Evolutionary conservation across 2,329 filamentous ascomycete genomes (phyloP), one percentile per base, ranked within the genome.

Genomic region (Clarireedia sp.): DNA sequence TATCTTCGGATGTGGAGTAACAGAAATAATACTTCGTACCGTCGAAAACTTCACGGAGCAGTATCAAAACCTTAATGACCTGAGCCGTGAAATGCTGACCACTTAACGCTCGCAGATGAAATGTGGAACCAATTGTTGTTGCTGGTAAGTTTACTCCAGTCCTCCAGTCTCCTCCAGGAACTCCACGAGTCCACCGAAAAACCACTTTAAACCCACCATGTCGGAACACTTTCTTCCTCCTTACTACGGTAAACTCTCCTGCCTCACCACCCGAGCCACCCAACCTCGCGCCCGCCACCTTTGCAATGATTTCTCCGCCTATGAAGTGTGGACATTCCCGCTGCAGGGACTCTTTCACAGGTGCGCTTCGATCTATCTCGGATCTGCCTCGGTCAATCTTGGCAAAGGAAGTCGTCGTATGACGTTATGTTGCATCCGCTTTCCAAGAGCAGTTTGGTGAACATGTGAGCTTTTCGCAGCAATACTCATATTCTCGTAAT

Each of bases 341-440:
- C 46, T 50, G 52, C 52, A 55, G 46, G 52, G 52, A 26, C 51
- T 41, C 49, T 50, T 36, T 33, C 26, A 48, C 16, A 9, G 12
- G 41, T 24, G 33, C 33, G 45, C 41, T 54, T 24, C 52, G 19
- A 43, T 54, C 52, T 49, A 47, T 43, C 26, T 50, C 38, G 46
- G 46, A 55, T 50, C 26, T 55, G 38, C 46, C 37, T 55, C 52
- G 52, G 52, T 55, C 37, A 43, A 50, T 50, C 38, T 55, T 55
- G 38, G 46, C 26, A 2, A 44, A 12, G 16, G 7, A 37, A n/a
- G 14, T 37, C 10, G 14, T 37, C 10, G 14, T 14, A 44, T 50
- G 46, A 55, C 52, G 52, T 55, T 55, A 37, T 43, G 12, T 23
- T 54, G 52, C 45, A 24, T 54, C 8, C 29, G 48, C 49, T 43